Evolutionary conservation across 768 basidiomycete genomes (phyloP), one percentile per base, ranked within the genome.

Genomic region (Termitomyces sp.): DNA sequence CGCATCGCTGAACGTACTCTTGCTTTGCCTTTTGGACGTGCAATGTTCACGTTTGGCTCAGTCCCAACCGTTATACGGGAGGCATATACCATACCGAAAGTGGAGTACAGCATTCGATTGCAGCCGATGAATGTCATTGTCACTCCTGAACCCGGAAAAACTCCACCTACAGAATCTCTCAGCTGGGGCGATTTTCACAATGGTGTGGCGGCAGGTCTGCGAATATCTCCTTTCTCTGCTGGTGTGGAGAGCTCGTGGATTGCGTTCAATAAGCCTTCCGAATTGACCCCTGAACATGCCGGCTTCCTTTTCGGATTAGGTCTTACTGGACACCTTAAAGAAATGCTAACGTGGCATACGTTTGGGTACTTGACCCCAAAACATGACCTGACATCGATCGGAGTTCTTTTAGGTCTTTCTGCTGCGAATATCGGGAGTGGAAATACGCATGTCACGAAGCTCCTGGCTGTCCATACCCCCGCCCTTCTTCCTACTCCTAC

Each of bases 141-240:
- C 37, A 72, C 81, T 15, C 86, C 88, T 0, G 92, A 93, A 60
- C 70, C 79, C n/a, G 87, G 87, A 20, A 91, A 92, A 71, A 83
- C 94, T 61, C 79, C 83, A 0, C 34, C 52, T n/a, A 66, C 74
- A 0, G 96, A 98, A 47, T 88, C 87, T 36, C 74, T 85, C 5
- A 83, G 81, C 56, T 99, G 96, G 97, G 94, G 92, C n/a, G 92
- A 96, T 62, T 99, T 99, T 74, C 95, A 98, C 74, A 95, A 96
- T 64, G 97, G 97, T 10, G 96, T 97, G 0, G 94, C 94, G 8
- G 92, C 94, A 4, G 97, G 90, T 3, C 73, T 99, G 48, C 87
- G 92, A 7, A 86, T 98, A 54, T 86, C 89, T 0, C 86, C 91
- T 0, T 81, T 84, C n/a, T 83, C 88, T 9, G 74, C 78, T 52